Evolutionary conservation across 2,329 filamentous ascomycete species (phyloP), one percentile per base, ranked within the genome.

Genomic region (Sphaerostilbella broomeana): DNA sequence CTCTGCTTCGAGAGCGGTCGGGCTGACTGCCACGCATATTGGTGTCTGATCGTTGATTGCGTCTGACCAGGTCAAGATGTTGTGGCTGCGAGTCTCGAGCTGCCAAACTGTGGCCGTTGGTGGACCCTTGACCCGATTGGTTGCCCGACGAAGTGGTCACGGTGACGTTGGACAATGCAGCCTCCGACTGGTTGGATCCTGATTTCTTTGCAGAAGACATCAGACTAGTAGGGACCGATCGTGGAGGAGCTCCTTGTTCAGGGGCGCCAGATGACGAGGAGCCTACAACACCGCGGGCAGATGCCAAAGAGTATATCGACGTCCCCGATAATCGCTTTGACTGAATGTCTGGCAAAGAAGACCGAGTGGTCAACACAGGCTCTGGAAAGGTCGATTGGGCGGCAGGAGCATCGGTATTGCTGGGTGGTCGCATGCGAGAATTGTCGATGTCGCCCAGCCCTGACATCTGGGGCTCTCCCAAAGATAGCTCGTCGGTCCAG

Each of bases 321-420:
- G 81, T 85, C 44, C 82, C 73, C 17, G 84, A 88, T 56, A 84
- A 69, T 35, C 84, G 77, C 52, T 85, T 83, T 30, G 68, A 68
- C 26, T 81, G 67, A 16, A 59, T 53, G 15, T 75, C 71, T 12
- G 72, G 72, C 43, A 68, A 59, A 10, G 74, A 74, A 15, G 67
- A 64, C 37, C 65, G 64, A 27, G 65, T 53, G 33, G 61, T 61
- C 46, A 68, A 56, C 34, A 71, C 61, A 27, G 69, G 56, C 40
- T 81, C 77, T 34, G 73, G 67, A 34, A 73, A 60, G 53, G 45
- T 55, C 53, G 48, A 54, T 30, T 59, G 50, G 45, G 53, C 51
- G 46, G 52, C 44, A 32, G 52, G 43, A 40, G 45, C 51, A 32
- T 52, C 55, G 37, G 45, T 44, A 44, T 42, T 46, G n/a, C n/a